Evolutionary conservation across 2,329 filamentous ascomycete species (phyloP).

Genomic region (Pezicula radicicola): DNA sequence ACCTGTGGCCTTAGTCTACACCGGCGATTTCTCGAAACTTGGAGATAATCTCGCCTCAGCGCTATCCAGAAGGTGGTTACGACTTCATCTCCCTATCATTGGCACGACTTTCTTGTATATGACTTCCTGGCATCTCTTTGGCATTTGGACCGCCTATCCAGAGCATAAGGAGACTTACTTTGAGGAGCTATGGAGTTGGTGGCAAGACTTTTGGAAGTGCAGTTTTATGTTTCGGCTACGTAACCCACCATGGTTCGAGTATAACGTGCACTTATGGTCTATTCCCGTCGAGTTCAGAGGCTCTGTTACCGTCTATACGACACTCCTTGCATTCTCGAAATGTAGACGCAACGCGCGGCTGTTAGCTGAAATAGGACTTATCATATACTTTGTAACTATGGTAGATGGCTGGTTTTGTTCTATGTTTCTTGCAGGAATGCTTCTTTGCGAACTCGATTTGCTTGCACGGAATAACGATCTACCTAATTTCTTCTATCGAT

Average conservation of each 20-base stretch:
- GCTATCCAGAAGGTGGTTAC: slow-evolving; percentile 42
- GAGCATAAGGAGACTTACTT: slow-evolving; percentile 16
- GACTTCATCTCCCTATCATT: slow-evolving; percentile 42
- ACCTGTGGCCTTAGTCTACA: slow-evolving; percentile 37
- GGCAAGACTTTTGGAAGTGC: slow-evolving; percentile 60
- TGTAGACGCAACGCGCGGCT: slow-evolving; percentile 53
- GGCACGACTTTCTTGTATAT: slow-evolving; percentile 37
- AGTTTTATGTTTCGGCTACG: slow-evolving; percentile 62
- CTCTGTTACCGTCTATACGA: slow-evolving; percentile 58
- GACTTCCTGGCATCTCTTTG: slow-evolving; percentile 24
- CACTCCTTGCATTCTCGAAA: slow-evolving; percentile 53
- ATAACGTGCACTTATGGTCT: slow-evolving; percentile 60
- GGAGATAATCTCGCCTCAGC: slow-evolving; percentile 43
- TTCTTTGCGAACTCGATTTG: slow-evolving; percentile 59
- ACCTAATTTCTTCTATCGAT: slow-evolving; percentile 40
- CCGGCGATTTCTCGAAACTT: slow-evolving; percentile 9
- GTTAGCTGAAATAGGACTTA: slow-evolving; percentile 47
- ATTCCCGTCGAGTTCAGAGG: slow-evolving; percentile 64
- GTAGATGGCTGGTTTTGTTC: slow-evolving; percentile 61
- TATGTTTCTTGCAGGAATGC: slow-evolving; percentile 60
- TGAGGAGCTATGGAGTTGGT: slow-evolving; percentile 25
- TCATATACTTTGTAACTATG: slow-evolving; percentile 66
- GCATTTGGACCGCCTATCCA: slow-evolving; percentile 18
- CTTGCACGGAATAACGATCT: slow-evolving; percentile 47
- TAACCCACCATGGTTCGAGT: slow-evolving; percentile 52